Percentiles rank a stretch among this genome's conserved stretches.
phyloP scores from a whole-genome alignment of 176 grass and related monocot genomes.

The Carex parvula region DNA sequence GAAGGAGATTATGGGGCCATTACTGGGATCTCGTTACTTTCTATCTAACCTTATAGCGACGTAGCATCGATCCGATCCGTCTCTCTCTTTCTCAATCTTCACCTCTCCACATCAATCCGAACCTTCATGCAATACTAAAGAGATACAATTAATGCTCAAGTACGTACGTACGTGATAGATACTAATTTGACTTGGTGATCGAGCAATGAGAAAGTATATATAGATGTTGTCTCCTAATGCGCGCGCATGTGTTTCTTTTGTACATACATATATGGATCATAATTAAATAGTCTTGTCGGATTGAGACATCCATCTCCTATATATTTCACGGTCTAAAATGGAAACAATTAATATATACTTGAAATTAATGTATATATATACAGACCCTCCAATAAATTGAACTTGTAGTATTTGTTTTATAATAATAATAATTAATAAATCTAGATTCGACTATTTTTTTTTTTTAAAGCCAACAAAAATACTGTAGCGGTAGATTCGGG shows the following conservation, averaged over 20 bases:
- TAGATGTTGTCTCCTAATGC: neutral
- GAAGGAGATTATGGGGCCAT: conserved; percentile 38
- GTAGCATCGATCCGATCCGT: conserved; percentile 64
- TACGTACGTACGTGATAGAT: conserved; percentile 14
- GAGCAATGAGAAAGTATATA: conserved; percentile 23
- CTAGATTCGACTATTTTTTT: neutral
- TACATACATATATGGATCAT: neutral
- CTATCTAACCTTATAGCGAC: conserved; percentile 96
- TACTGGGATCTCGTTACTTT: conserved; percentile 42
- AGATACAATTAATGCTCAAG: conserved; percentile 11
- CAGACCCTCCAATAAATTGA: neutral
- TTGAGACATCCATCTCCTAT: neutral
- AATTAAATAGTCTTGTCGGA: neutral
- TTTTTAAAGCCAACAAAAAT: neutral
- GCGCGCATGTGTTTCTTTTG: conserved; percentile 8
- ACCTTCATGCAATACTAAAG: conserved; percentile 31
- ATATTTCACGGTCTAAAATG: neutral
- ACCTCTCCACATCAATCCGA: neutral
- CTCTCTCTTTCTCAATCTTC: conserved; percentile 18
- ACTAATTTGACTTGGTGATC: neutral
- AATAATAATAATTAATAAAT: neutral
- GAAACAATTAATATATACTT: neutral
- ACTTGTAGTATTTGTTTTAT: neutral
- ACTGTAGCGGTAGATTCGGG: neutral
- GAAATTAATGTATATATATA: neutral